Evolutionary conservation across 2,329 filamentous ascomycete species (phyloP).

Genomic region (Alternaria sp.): DNA sequence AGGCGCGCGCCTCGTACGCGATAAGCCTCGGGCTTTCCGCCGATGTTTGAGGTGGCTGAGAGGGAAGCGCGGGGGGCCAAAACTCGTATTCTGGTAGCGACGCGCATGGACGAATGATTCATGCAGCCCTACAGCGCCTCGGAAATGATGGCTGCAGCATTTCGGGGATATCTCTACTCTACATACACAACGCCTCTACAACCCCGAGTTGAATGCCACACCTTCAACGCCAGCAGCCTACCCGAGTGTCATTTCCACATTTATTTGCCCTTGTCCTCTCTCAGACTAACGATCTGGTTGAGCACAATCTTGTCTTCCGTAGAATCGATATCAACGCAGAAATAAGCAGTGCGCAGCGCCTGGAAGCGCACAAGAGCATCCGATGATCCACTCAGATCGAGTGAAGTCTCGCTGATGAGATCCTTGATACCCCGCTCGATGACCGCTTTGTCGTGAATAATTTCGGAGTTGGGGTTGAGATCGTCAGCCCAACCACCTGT

Average conservation of each 20-base stretch:
- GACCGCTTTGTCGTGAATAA: conserved; percentile 77
- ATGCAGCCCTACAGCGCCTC: background rate
- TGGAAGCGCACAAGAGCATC: conserved; percentile 78
- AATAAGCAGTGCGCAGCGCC: conserved; percentile 86
- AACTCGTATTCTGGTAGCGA: background rate
- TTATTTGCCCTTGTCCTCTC: conserved; percentile 69
- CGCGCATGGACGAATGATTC: background rate
- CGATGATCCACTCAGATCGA: conserved; percentile 41
- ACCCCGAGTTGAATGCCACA: background rate
- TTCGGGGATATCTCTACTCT: background rate
- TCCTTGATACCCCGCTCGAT: conserved; percentile 86
- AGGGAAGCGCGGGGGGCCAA: background rate
- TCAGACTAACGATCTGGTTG: conserved; percentile 90
- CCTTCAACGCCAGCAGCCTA: background rate
- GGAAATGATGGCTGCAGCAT: background rate
- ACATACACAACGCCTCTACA: background rate
- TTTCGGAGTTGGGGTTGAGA: conserved; percentile 82
- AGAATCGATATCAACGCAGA: conserved; percentile 79
- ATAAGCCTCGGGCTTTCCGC: background rate
- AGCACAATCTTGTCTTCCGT: conserved; percentile 76
- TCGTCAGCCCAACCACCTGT: conserved; percentile 83
- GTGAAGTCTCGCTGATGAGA: conserved; percentile 66
- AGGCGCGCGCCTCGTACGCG: background rate
- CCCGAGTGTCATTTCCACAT: background rate
- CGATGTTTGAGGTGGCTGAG: background rate